phyloP scores from a whole-genome alignment of 495 filamentous ascomycete genomes.

The Pseudoneurospora amorphoporcata region DNA sequence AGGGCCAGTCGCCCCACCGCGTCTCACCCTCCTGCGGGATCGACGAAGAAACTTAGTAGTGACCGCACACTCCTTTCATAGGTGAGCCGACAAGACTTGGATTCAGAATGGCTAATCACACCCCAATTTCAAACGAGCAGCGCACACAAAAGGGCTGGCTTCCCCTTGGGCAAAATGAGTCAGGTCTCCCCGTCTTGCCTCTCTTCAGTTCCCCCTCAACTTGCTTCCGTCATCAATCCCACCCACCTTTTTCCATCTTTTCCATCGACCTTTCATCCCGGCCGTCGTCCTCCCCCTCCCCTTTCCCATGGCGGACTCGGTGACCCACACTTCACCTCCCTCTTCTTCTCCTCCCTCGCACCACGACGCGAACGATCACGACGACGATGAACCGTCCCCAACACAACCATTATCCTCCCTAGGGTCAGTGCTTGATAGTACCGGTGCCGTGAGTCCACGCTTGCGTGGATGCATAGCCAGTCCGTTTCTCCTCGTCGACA shows the following conservation, averaged over 20 bases:
- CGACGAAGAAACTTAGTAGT: too few relatives aligned
- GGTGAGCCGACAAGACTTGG: neutral
- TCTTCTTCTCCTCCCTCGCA: neutral
- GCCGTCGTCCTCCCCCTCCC: neutral
- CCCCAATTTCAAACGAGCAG: neutral
- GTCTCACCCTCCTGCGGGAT: too few relatives aligned
- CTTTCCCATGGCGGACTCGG: neutral
- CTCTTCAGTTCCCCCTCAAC: neutral
- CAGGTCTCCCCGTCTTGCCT: neutral
- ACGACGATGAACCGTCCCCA: neutral
- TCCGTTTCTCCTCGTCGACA: constrained; percentile 2
- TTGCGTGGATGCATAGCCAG: constrained; percentile 3
- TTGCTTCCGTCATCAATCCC: neutral
- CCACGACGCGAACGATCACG: neutral
- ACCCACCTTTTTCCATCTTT: neutral
- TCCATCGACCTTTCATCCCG: neutral
- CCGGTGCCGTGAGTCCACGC: constrained; percentile 5
- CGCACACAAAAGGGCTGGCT: neutral
- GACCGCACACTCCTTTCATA: neutral
- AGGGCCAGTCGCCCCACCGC: too few relatives aligned
- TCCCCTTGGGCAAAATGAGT: too few relatives aligned
- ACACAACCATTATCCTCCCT: neutral
- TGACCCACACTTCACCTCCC: neutral
- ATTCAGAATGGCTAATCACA: neutral
- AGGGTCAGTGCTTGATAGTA: constrained; percentile 6